Evolutionary conservation across 169 alveolate species (phyloP), one percentile per base, ranked within the genome.

Genomic region (Plasmodium cynomolgi): DNA sequence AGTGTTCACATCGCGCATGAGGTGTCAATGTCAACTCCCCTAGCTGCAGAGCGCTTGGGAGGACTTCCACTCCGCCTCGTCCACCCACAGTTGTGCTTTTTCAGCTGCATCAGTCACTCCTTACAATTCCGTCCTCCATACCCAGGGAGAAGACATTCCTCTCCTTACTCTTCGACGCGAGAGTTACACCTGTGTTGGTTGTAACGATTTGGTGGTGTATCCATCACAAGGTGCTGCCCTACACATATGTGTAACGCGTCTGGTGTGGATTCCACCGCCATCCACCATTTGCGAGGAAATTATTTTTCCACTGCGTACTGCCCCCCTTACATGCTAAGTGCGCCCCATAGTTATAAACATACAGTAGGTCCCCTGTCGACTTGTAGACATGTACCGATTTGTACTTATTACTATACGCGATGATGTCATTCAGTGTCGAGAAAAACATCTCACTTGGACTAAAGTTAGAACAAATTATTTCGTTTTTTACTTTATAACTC

Each of bases 351-450:
- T 41, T 74, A 84, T 84, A 39, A 4, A 74, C 84, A 39, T 37
- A 39, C 33, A 84, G 41, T 20, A 84, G 44, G 11, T 84, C 93
- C 17, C 93, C 93, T 72, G 58, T 68, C 23, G 68, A 15, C 20
- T 54, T 84, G 58, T 84, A 84, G 34, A 84, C 80, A 17, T 84
- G 84, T 33, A 84, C n/a, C 1, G 81, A 84, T 74, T 47, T 84
- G 33, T 17, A 9, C 33, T 74, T 74, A 73, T 84, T 73, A n/a
- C 84, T 84, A 50, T 73, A 75, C 5, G 84, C 39, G 17, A 84
- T 33, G 6, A 84, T 50, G n/a, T 84, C 26, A 62, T 47, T 54
- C 23, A 37, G 17, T 73, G 50, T 31, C 0, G 84, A 44, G 23
- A 84, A 58, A 13, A 84, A 73, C n/a, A 84, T 44, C 9, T 33